Evolutionary conservation across 768 basidiomycete species (phyloP).

Genomic region (Trametes cubensis): DNA sequence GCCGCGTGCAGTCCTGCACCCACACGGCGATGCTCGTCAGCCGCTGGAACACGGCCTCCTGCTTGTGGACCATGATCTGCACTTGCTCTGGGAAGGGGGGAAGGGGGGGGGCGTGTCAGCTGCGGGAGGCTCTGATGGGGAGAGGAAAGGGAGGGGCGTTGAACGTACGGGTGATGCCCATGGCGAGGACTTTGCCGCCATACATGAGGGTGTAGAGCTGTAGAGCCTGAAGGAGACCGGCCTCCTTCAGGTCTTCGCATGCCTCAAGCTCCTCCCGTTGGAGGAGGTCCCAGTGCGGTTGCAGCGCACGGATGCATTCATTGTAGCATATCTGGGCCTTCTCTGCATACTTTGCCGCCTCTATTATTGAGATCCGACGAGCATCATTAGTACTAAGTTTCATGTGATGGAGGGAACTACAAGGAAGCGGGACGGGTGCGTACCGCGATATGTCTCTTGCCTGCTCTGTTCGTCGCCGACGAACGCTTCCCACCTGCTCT

Average conservation of each 20-base stretch:
- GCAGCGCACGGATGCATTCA: constrained; percentile 22
- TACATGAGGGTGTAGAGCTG: constrained; percentile 30
- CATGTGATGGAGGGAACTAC: no score
- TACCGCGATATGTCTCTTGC: constrained; percentile 26
- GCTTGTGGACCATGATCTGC: constrained; percentile 27
- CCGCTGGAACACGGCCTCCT: constrained; percentile 24
- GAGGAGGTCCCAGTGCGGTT: constrained; percentile 25
- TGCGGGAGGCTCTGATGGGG: neutral
- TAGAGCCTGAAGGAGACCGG: constrained; percentile 26
- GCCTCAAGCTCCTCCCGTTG: constrained; percentile 15
- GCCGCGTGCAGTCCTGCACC: constrained; percentile 27
- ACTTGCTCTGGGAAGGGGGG: constrained; percentile 18
- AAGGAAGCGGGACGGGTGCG: neutral
- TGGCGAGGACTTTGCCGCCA: constrained; percentile 26
- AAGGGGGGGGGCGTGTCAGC: neutral
- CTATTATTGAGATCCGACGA: constrained; percentile 1
- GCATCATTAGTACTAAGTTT: neutral
- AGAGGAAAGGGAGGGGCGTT: neutral
- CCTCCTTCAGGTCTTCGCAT: constrained; percentile 19
- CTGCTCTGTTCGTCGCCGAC: constrained; percentile 30
- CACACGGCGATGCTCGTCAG: constrained; percentile 27
- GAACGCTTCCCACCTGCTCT: constrained; percentile 22
- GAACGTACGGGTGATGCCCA: constrained; percentile 29
- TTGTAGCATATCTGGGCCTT: constrained; percentile 30
- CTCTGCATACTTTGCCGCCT: constrained; percentile 25